Evolutionary conservation across 2,329 filamentous ascomycete genomes (phyloP), one percentile per base, ranked within the genome.

Genomic region (Trichoderma endophyticum): DNA sequence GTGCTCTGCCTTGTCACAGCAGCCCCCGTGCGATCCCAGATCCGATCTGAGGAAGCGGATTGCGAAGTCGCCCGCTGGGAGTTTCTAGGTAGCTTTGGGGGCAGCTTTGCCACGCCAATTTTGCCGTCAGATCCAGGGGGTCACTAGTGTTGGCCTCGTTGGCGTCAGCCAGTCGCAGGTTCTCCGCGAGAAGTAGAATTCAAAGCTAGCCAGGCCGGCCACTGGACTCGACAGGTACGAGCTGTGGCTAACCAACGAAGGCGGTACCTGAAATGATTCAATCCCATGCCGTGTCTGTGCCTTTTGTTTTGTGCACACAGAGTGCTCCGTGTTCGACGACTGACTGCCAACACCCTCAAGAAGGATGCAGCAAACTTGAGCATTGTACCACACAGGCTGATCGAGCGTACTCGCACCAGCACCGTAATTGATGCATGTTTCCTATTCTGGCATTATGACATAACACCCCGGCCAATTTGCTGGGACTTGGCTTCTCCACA

Each of bases 381-480:
- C 28, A 9, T 48, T 69, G 26, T 60, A 11, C 65, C 15, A 39
- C 26, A 7, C 60, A 28, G 8, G 32, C 51, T 34, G 30, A 15
- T 39, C 34, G 18, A 61, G n/a, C n/a, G 39, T 51, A 32, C 57
- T 32, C 8, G 30, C 56, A 18, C 15, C 30, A 12, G 12, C n/a
- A 21, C 51, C 21, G 64, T 59, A 69, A 51, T 61, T 54, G 28
- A 51, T 61, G 66, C 24, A 26, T 48, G 36, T 69, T 69, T 48
- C 66, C 66, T 69, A 61, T 69, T 69, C 32, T 69, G 56, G 66
- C 26, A 51, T 48, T n/a, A 69, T 61, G 66, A 69, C 66, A 69
- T 69, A 69, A 28, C 39, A 60, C 66, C 66, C 66, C 56, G 36
- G 66, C 32, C 64, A 67, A 67, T 57, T n/a, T 67, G 34, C 64